A percentile compares a stretch with the other conserved stretches of the same genome.
phyloP scores from a whole-genome alignment of 257 asterid species.

The Oldenlandia corymbosa region DNA sequence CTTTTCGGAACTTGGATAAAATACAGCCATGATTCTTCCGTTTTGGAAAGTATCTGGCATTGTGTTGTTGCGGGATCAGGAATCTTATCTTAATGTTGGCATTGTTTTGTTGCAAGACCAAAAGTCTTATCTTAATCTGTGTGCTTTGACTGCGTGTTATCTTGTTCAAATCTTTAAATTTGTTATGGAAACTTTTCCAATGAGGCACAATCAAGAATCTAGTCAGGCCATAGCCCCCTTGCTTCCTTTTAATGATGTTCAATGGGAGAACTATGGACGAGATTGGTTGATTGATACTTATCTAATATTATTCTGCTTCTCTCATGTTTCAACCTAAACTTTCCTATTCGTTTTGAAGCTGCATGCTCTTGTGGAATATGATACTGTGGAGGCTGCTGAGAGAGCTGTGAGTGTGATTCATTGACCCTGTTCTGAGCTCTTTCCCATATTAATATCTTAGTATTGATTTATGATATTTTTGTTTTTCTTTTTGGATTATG shows the following conservation, averaged over 20 bases:
- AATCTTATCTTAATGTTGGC: background rate
- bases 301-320: background rate
- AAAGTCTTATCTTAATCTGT: background rate
- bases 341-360: constrained; percentile 36
- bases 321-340: background rate
- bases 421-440: constrained; percentile 10
- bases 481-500: constrained; percentile 14
- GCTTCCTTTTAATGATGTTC: background rate
- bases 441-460: background rate
- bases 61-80: background rate
- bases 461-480: background rate
- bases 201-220: too few relatives aligned
- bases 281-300: background rate
- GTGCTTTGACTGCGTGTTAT: background rate
- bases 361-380: constrained; percentile 90
- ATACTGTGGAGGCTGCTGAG: constrained; percentile 79
- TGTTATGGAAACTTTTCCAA: background rate
- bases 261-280: background rate
- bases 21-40: background rate
- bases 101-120: background rate
- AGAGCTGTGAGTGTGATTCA: constrained; percentile 73
- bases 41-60: background rate
- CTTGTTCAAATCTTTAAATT: background rate
- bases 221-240: too few relatives aligned
- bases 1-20: background rate